These are phyloP conservation scores for Jamesozyma gamospora DNA, from an alignment of 805 yeast species.

Conservation along the genomic window DNA sequence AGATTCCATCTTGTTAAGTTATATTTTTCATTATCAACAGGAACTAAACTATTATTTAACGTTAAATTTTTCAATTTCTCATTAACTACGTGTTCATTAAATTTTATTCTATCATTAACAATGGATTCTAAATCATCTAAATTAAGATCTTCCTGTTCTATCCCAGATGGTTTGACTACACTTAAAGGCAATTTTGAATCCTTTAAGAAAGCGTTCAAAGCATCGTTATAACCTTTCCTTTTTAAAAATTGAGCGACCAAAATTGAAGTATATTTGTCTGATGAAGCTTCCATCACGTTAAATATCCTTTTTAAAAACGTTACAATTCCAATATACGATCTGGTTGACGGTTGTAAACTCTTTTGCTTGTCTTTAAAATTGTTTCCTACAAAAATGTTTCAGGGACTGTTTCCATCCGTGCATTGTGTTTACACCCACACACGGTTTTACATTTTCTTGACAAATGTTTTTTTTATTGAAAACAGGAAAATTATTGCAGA, in stretches of 20 bases:
- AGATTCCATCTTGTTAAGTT: slow-evolving; percentile 16
- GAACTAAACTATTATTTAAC: slow-evolving; percentile 5
- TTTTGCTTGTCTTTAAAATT: too few relatives aligned
- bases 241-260: slow-evolving; percentile 53
- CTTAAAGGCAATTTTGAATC: slow-evolving; percentile 15
- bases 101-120: slow-evolving; percentile 21
- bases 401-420: too few relatives aligned
- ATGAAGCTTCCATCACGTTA: neutral
- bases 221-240: slow-evolving; percentile 36
- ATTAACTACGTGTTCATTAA: slow-evolving; percentile 11
- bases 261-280: slow-evolving; percentile 19
- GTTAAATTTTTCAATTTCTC: slow-evolving; percentile 9
- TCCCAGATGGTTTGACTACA: slow-evolving; percentile 2
- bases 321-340: too few relatives aligned
- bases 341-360: too few relatives aligned
- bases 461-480: too few relatives aligned
- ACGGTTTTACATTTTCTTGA: too few relatives aligned
- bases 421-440: too few relatives aligned
- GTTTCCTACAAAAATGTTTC: too few relatives aligned
- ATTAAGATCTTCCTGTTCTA: slow-evolving; percentile 1
- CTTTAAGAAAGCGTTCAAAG: slow-evolving; percentile 39
- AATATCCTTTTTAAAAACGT: too few relatives aligned
- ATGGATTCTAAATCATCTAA: slow-evolving; percentile 16
- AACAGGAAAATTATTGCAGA: too few relatives aligned
- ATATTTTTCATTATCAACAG: slow-evolving; percentile 7